A percentile compares a stretch with the other conserved stretches of the same genome.
Evolutionary conservation across 106 monocot species (phyloP).

Genomic region (Gastrodia elata): DNA sequence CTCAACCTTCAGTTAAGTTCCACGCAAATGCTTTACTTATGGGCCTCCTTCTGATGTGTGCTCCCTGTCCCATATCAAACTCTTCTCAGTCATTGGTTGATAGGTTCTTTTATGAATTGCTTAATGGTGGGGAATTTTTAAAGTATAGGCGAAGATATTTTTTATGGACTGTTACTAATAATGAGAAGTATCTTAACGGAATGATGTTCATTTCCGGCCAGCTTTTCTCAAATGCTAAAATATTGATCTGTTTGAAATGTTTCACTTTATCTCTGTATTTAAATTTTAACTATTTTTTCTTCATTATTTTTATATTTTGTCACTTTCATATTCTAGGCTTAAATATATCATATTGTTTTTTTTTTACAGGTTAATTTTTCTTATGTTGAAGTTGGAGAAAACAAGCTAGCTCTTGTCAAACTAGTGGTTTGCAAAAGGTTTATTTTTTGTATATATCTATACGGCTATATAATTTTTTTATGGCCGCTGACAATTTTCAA

Average conservation of each 20-base stretch:
- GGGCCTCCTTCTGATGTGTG: too few relatives aligned
- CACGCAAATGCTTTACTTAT: too few relatives aligned
- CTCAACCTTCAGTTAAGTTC: too few relatives aligned
- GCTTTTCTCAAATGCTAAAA: not conserved
- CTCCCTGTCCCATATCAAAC: too few relatives aligned
- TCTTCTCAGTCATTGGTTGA: not conserved
- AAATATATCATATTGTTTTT: not conserved
- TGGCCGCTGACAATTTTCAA: not conserved
- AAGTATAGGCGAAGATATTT: not conserved
- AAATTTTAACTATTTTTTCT: not conserved
- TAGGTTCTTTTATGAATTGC: not conserved
- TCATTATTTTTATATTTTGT: not conserved
- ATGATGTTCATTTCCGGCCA: not conserved
- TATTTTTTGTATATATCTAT: not conserved
- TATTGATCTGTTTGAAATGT: not conserved
- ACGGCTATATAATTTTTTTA: not conserved
- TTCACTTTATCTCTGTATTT: not conserved
- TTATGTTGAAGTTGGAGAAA: constrained; percentile 84
- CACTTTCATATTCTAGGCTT: not conserved
- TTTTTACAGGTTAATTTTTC: constrained; percentile 81
- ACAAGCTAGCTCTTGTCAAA: constrained; percentile 94
- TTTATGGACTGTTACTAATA: not conserved
- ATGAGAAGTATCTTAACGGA: not conserved
- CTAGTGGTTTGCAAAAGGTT: constrained; percentile 91
- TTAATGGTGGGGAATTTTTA: not conserved